Conservation (phyloP, 208 protist genomes). For the Trypanosoma brucei region DNA sequence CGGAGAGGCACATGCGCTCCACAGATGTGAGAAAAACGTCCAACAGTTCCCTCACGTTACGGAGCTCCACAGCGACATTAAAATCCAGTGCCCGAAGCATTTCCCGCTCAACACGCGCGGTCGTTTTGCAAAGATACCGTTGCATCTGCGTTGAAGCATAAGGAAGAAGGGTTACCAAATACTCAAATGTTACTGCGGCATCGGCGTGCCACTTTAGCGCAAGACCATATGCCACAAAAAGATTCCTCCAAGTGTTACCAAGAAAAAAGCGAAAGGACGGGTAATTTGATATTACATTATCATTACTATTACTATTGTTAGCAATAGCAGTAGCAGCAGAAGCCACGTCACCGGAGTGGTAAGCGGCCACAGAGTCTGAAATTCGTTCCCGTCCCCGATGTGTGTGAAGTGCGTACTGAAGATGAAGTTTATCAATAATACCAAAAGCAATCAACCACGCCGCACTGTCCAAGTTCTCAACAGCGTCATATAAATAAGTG, state of each 20-base stretch:
- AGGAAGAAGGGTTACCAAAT: slow-evolving; percentile 50
- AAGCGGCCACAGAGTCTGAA: background rate
- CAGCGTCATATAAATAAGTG: slow-evolving; percentile 45
- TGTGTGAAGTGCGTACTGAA: slow-evolving; percentile 38
- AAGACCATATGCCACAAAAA: slow-evolving; percentile 63
- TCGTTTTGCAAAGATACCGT: slow-evolving; percentile 15
- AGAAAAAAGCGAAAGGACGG: slow-evolving; percentile 10
- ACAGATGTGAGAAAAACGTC: slow-evolving; percentile 44
- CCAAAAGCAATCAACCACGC: slow-evolving; percentile 76
- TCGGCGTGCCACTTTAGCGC: slow-evolving; percentile 80
- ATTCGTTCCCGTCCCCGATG: slow-evolving; percentile 3
- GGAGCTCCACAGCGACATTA: slow-evolving; percentile 36
- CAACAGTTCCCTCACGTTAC: slow-evolving; percentile 34
- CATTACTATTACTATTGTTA: background rate
- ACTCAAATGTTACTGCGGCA: slow-evolving; percentile 46
- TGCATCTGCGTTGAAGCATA: slow-evolving; percentile 14
- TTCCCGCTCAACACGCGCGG: slow-evolving; percentile 23
- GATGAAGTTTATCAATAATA: slow-evolving; percentile 63
- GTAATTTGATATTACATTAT: background rate
- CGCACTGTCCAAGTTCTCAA: slow-evolving; percentile 42
- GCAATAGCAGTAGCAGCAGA: background rate
- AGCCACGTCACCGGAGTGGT: background rate
- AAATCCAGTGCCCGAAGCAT: slow-evolving; percentile 44
- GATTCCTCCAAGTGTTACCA: slow-evolving; percentile 23
- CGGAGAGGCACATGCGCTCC: slow-evolving; percentile 34